Base-by-base conservation (phyloP, 1,284 basidiomycete species). In the Puccinia triticina region DNA sequence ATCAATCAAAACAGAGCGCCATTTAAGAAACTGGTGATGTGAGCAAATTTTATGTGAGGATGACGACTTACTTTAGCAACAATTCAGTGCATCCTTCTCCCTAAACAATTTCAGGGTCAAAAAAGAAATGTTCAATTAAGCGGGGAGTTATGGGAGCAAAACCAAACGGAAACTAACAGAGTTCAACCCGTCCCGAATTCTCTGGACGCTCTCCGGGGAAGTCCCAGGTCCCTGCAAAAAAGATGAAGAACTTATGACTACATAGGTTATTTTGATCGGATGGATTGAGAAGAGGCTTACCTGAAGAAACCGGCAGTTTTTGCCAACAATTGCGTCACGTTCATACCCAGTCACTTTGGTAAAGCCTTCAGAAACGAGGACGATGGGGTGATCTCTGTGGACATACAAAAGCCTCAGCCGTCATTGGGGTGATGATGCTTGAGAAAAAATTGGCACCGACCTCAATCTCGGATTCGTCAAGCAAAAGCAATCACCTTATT, bases 321-420 rank as follows among this genome's bases (percentile, higher is more conserved):
- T 82, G 0, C 85, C 85, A 23, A 86, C 79, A 61, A 86, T 84
- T 7, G 66, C 82, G 2, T 83, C 29, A 4, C 67, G 59, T 0
- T 82, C 72, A 81, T 86, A 86, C 0, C 85, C 86, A 12, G 86
- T 86, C 4, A 86, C 53, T 2, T 61, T 32, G 2, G 83, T 72
- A 79, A 86, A 86, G 0, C 85, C 84, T 1, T 84, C 75, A 64
- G 82, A 83, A n/a, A 84, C 84, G 53, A 85, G 83, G 3, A 86
- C 84, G 77, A 86, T 86, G 0, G 86, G 86, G 77, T 86, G 83
- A 64, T 86, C 86, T n/a, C 61, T 71, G 40, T 83, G 14, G 23
- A 77, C 21, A 64, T 21, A 5, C 23, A n/a, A 29, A 37, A 21
- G 7, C 40, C 57, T 43, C 23, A 21, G 14, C 10, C 3, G 23